Evolutionary conservation across 352 stramenopile genomes (phyloP), one percentile per base, ranked within the genome.

Genomic region (Albugo candida): DNA sequence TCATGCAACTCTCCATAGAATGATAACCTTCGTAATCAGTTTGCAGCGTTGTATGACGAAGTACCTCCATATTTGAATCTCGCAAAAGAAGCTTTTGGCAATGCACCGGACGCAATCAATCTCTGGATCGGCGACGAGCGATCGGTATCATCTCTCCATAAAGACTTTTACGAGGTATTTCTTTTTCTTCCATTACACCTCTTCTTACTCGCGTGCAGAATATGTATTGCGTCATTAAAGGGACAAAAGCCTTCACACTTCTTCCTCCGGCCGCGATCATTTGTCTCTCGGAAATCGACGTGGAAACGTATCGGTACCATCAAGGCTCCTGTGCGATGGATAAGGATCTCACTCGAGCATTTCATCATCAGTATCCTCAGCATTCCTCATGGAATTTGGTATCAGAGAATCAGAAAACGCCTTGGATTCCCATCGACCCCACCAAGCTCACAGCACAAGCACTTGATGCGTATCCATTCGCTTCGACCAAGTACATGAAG

Each of bases 101-200:
- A 87, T 41, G 61, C 79, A 14, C 74, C 78, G 0, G 78, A 91
- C 54, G 78, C 78, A 1, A 73, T 98, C 11, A 99, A 99, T 72
- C 74, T 98, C 48, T 99, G 94, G 95, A 97, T 98, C 53, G 95
- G 94, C 6, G 92, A 98, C 58, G 85, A 97, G 49, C 64, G 74
- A 51, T 82, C 91, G 0, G 69, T 97, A 31, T 98, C 93, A 0
- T 88, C 84, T 8, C 88, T 97, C 74, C 95, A 99, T 70, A 97
- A 98, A 56, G 95, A 98, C 62, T 84, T 96, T 57, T 98, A 97
- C 51, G 93, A 99, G 69, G 76, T 84, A 41, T 8, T 49, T 16
- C 19, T 18, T 6, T 2, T 40, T 0, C 3, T 21, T 27, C 16
- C 48, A 1, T 49, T 12, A 2, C 4, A 48, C 35, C 11, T 50